phyloP scores from a whole-genome alignment of 164 flowering plant species.

The Tinospora cordifolia region DNA sequence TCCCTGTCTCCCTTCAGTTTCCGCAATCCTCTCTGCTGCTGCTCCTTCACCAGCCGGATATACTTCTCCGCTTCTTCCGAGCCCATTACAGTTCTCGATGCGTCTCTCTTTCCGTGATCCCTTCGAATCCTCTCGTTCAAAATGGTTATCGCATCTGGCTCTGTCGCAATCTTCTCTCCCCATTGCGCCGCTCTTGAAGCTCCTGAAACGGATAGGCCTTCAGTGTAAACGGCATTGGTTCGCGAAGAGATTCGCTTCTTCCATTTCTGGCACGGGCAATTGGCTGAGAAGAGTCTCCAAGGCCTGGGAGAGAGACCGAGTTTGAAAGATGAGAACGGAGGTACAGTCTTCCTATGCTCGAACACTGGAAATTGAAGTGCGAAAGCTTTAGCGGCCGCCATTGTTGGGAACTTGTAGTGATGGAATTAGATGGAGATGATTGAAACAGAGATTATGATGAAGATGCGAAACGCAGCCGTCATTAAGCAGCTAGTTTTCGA shows the following conservation, averaged over 20 bases:
- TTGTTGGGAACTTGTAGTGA: neutral
- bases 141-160: conserved; percentile 45
- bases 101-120: conserved; percentile 43
- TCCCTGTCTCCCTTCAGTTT: conserved; percentile 55
- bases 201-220: conserved; percentile 19
- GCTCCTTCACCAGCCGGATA: conserved; percentile 71
- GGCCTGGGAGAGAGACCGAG: conserved; percentile 17
- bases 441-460: neutral
- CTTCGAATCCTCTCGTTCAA: conserved; percentile 68
- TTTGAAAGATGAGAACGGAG: conserved; percentile 11
- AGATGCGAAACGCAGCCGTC: neutral
- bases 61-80: conserved; percentile 76
- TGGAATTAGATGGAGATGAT: neutral
- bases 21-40: conserved; percentile 86
- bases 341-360: conserved; percentile 3
- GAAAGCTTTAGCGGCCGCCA: conserved; percentile 16
- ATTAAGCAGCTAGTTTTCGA: neutral
- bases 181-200: conserved; percentile 10
- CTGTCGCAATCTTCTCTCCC: conserved; percentile 12
- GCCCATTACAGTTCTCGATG: conserved; percentile 35
- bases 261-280: conserved; percentile 10
- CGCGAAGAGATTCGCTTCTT: conserved; percentile 9
- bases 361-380: conserved; percentile 9
- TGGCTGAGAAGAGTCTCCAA: conserved; percentile 17
- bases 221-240: conserved; percentile 29